These are phyloP conservation scores for Cichorium intybus DNA, from an alignment of 140 eudicot genomes.

Conservation along the genomic window DNA sequence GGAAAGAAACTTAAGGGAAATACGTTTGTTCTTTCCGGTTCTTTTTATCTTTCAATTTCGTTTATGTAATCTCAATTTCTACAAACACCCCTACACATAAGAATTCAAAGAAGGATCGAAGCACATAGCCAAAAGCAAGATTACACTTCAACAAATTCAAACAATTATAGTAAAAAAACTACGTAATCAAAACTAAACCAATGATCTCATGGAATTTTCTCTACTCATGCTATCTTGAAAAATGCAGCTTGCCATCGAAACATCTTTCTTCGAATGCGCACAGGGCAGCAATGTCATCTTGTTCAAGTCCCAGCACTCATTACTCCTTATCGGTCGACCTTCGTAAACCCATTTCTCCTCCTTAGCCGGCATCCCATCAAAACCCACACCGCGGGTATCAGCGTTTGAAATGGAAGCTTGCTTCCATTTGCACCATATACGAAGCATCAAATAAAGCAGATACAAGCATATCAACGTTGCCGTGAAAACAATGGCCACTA, in stretches of 20 bases:
- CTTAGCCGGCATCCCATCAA: conserved; percentile 27
- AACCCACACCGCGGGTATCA: conserved; percentile 26
- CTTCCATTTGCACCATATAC: conserved; percentile 92
- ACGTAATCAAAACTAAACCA: conserved; percentile 23
- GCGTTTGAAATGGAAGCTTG: conserved; percentile 64
- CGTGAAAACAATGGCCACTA: conserved; percentile 79
- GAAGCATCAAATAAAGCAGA: conserved; percentile 70
- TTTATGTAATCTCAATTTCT: too few species aligned
- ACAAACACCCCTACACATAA: not conserved
- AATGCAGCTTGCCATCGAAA: conserved; percentile 38
- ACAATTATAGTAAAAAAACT: not conserved
- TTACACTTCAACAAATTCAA: not conserved
- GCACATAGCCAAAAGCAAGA: not conserved
- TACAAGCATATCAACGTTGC: conserved; percentile 78
- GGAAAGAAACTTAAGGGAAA: too few species aligned
- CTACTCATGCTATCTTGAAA: conserved; percentile 44
- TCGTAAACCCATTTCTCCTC: conserved; percentile 63
- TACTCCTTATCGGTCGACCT: conserved; percentile 46
- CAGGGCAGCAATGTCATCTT: conserved; percentile 41
- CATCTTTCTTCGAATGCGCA: conserved; percentile 34
- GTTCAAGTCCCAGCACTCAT: conserved; percentile 58
- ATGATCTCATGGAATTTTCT: conserved; percentile 35
- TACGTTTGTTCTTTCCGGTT: too few species aligned
- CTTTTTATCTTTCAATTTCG: too few species aligned
- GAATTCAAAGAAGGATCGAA: not conserved